A percentile compares a stretch with the other conserved stretches of the same genome.
Evolutionary conservation across 495 filamentous ascomycete genomes (phyloP).

Genomic region (Podospora appendiculata): DNA sequence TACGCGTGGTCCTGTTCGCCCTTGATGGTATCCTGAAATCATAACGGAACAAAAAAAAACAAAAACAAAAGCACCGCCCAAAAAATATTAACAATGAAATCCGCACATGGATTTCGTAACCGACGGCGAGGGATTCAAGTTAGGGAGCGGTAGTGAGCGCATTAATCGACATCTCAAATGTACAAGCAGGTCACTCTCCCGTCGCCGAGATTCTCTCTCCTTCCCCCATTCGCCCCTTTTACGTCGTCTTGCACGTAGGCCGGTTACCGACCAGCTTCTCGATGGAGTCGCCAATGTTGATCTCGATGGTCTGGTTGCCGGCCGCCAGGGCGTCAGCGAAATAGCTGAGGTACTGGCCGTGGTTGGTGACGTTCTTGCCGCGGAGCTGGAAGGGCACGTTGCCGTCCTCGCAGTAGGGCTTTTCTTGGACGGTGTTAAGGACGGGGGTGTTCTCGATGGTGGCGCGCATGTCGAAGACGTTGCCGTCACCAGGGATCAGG

Average conservation of each 20-base stretch:
- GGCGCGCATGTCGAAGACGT: conserved; percentile 47
- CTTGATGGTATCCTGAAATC: background rate
- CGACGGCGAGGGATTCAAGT: no score
- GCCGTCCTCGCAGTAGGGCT: conserved; percentile 42
- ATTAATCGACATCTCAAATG: no score
- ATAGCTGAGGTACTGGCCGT: conserved; percentile 55
- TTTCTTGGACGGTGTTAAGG: conserved; percentile 27
- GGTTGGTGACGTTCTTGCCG: conserved; percentile 49
- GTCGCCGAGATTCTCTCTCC: no score
- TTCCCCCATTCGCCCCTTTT: no score
- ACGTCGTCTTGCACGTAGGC: no score
- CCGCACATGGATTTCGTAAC: no score
- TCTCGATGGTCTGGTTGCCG: conserved; percentile 26
- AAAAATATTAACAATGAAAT: no score
- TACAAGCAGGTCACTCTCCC: no score
- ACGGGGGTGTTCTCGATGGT: conserved; percentile 44
- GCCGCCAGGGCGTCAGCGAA: conserved; percentile 40
- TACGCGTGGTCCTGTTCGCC: background rate
- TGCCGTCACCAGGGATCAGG: conserved; percentile 50
- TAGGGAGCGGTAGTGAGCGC: no score
- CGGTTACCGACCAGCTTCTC: background rate
- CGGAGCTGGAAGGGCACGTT: conserved; percentile 52
- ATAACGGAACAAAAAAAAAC: no score
- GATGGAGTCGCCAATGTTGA: conserved; percentile 25
- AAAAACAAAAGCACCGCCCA: no score